Conservation (phyloP, 352 stramenopile species). For the Phytophthora podocarpi region DNA sequence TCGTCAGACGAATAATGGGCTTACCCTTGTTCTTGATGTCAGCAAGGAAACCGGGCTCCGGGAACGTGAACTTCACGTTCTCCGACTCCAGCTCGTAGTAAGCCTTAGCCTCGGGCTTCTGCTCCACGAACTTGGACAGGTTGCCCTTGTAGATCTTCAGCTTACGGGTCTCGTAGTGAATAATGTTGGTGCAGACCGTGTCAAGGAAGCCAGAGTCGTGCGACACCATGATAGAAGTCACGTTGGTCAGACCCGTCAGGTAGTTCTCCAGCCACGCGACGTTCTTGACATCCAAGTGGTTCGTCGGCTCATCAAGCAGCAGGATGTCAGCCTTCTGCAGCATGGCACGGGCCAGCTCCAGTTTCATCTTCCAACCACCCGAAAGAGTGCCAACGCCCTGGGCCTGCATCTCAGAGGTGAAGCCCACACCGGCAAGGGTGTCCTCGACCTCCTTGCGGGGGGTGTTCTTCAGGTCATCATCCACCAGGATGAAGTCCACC, state of each 20-base stretch:
- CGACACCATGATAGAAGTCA: constrained; percentile 95
- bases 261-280: constrained; percentile 94
- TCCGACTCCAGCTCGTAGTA: constrained; percentile 90
- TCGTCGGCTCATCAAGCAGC: constrained; percentile 96
- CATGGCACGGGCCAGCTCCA: constrained; percentile 94
- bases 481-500: constrained; percentile 82
- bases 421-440: constrained; percentile 93
- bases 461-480: constrained; percentile 93
- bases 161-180: constrained; percentile 96
- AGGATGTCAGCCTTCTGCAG: constrained; percentile 96
- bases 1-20: constrained; percentile 89
- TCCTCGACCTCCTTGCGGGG: constrained; percentile 89
- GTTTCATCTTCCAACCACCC: constrained; percentile 96
- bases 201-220: constrained; percentile 98
- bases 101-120: constrained; percentile 87
- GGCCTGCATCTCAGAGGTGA: constrained; percentile 94
- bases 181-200: constrained; percentile 97
- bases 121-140: constrained; percentile 84
- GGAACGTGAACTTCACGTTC: constrained; percentile 89
- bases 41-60: constrained; percentile 86
- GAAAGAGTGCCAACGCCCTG: constrained; percentile 92
- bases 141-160: constrained; percentile 91
- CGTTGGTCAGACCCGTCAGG: constrained; percentile 83
- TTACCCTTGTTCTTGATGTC: constrained; percentile 93
- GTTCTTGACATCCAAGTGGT: constrained; percentile 94